Conservation (phyloP, 2,329 filamentous ascomycete species). For the Scytalidium lignicola region DNA sequence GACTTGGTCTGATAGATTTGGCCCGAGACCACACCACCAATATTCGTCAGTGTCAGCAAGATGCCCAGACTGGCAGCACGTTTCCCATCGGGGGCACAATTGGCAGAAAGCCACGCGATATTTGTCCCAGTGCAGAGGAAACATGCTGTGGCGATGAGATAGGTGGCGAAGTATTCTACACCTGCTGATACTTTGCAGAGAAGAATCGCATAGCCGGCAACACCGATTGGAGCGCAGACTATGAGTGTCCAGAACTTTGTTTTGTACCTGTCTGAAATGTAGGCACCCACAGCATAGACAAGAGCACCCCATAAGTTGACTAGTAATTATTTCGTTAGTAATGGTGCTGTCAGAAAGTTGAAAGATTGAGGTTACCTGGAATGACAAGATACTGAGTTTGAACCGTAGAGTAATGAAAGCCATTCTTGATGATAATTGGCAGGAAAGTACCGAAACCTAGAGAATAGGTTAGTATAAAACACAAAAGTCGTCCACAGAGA, state of each 20-base stretch:
- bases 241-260: background rate
- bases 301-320: conserved; percentile 42
- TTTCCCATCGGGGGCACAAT: conserved; percentile 39
- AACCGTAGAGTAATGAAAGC: conserved; percentile 26
- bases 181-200: conserved; percentile 16
- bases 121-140: conserved; percentile 44
- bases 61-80: conserved; percentile 42
- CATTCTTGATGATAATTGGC: conserved; percentile 18
- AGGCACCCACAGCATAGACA: conserved; percentile 40
- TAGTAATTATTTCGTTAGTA: background rate
- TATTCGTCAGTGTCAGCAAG: conserved; percentile 41
- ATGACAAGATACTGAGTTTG: conserved; percentile 29
- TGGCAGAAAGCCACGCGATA: conserved; percentile 41
- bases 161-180: conserved; percentile 45
- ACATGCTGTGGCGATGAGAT: conserved; percentile 41
- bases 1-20: background rate
- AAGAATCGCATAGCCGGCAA: background rate
- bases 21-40: conserved; percentile 20
- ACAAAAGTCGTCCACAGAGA: too few species aligned
- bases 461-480: conserved; percentile 24
- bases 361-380: conserved; percentile 9
- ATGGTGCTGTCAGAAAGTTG: background rate
- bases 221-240: background rate
- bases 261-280: conserved; percentile 36
- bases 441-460: conserved; percentile 29